These are phyloP conservation scores for Phalaenopsis aphrodite DNA, from an alignment of 106 monocot species.

Conservation along the genomic window DNA sequence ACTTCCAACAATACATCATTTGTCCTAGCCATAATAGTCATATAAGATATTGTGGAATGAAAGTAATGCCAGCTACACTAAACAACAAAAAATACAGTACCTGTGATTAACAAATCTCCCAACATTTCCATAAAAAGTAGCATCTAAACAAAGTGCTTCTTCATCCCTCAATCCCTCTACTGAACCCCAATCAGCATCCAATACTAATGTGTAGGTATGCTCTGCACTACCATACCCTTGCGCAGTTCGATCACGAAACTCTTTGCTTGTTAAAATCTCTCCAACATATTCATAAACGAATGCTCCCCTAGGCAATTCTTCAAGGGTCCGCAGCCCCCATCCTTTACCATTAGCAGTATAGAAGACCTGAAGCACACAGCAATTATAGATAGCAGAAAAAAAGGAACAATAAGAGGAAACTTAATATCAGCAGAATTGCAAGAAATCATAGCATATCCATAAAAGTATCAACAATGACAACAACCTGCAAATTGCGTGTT, in stretches of 20 bases:
- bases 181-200: slow-evolving; percentile 89
- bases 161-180: slow-evolving; percentile 80
- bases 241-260: slow-evolving; percentile 67
- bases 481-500: slow-evolving; percentile 54
- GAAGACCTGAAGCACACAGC: slow-evolving; percentile 51
- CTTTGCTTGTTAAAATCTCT: slow-evolving; percentile 75
- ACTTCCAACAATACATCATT: no score
- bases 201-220: slow-evolving; percentile 63
- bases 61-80: background rate
- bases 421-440: background rate
- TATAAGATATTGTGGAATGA: background rate
- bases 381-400: background rate
- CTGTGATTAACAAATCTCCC: slow-evolving; percentile 92
- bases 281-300: slow-evolving; percentile 97
- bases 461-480: background rate
- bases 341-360: slow-evolving; percentile 62
- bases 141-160: slow-evolving; percentile 93
- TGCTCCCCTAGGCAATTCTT: slow-evolving; percentile 63
- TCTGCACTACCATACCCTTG: slow-evolving; percentile 31
- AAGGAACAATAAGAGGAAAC: background rate
- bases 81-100: slow-evolving; percentile 23
- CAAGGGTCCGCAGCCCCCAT: slow-evolving; percentile 73
- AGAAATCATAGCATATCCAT: background rate
- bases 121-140: slow-evolving; percentile 88
- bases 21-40: background rate